These are phyloP conservation scores for Boletus rufocinnamomeus DNA, from an alignment of 768 basidiomycete genomes.

Conservation along the genomic window DNA sequence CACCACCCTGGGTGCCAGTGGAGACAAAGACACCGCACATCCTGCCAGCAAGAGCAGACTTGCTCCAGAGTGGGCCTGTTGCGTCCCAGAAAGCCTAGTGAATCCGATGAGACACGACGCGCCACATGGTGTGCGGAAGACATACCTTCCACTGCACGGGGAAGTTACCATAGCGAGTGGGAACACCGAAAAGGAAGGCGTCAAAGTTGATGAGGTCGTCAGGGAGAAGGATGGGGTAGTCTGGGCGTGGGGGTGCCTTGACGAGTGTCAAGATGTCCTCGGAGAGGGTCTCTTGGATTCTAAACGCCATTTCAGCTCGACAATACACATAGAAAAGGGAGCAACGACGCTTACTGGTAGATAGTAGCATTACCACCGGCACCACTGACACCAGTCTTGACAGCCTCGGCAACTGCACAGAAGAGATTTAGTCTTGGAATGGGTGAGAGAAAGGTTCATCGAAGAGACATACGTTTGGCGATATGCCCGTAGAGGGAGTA, in stretches of 20 bases:
- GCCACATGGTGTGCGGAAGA: neutral
- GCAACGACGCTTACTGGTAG: conserved; percentile 42
- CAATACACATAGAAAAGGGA: neutral
- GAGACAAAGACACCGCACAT: conserved; percentile 49
- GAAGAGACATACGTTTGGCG: conserved; percentile 39
- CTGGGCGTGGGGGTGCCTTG: conserved; percentile 68
- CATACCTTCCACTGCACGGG: conserved; percentile 61
- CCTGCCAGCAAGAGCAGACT: conserved; percentile 47
- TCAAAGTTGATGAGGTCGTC: conserved; percentile 37
- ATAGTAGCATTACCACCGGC: conserved; percentile 48
- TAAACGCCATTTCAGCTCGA: conserved; percentile 25
- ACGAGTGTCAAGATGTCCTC: conserved; percentile 68
- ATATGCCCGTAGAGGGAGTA: conserved; percentile 56
- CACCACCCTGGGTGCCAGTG: conserved; percentile 49
- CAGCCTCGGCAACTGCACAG: conserved; percentile 34
- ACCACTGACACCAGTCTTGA: conserved; percentile 42
- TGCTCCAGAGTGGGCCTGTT: conserved; percentile 48
- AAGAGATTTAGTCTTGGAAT: neutral
- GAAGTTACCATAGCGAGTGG: conserved; percentile 50
- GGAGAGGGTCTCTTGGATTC: conserved; percentile 82
- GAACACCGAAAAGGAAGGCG: conserved; percentile 48
- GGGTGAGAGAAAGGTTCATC: neutral
- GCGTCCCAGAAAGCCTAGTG: conserved; percentile 49
- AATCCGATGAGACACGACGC: conserved; percentile 24
- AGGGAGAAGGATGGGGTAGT: conserved; percentile 46